These are phyloP conservation scores for Juglanconis oblonga DNA, from an alignment of 2,329 filamentous ascomycete genomes.

Conservation along the genomic window DNA sequence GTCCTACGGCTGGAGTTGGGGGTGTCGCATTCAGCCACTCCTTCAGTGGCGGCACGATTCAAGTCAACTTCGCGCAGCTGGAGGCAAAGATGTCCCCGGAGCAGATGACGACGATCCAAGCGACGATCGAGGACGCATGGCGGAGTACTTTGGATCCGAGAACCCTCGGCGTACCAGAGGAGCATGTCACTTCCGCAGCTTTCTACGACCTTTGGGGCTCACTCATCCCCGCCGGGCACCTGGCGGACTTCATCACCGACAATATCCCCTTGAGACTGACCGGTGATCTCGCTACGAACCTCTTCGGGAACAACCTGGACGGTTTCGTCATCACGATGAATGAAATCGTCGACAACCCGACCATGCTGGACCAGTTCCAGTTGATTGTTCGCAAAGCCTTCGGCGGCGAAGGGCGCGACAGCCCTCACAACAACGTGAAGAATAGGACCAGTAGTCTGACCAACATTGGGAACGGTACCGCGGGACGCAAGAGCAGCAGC, in stretches of 20 bases:
- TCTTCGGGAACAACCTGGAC: conserved; percentile 34
- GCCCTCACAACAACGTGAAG: conserved; percentile 2
- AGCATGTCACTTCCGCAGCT: conserved; percentile 40
- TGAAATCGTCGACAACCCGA: conserved; percentile 49
- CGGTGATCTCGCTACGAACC: conserved; percentile 35
- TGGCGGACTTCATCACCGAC: conserved; percentile 42
- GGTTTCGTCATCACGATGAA: conserved; percentile 40
- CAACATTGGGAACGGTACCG: neutral
- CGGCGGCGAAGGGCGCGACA: conserved; percentile 18
- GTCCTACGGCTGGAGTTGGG: neutral
- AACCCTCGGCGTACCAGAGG: conserved; percentile 36
- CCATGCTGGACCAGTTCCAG: conserved; percentile 48
- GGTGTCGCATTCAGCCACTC: conserved; percentile 22
- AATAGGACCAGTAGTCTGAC: conserved; percentile 19
- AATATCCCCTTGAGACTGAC: conserved; percentile 11
- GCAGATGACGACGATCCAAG: conserved; percentile 39
- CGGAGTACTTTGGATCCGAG: conserved; percentile 39
- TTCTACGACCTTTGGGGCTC: conserved; percentile 52
- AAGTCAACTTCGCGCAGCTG: conserved; percentile 14
- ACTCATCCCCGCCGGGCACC: conserved; percentile 45
- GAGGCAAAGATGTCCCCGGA: conserved; percentile 31
- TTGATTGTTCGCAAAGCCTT: conserved; percentile 31
- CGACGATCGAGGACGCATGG: conserved; percentile 43
- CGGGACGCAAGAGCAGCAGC: conserved; percentile 4
- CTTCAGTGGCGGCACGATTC: conserved; percentile 15